Percentiles rank a stretch among this genome's conserved stretches.
phyloP scores from a whole-genome alignment of 164 flowering plant genomes.

The Annona cherimola region DNA sequence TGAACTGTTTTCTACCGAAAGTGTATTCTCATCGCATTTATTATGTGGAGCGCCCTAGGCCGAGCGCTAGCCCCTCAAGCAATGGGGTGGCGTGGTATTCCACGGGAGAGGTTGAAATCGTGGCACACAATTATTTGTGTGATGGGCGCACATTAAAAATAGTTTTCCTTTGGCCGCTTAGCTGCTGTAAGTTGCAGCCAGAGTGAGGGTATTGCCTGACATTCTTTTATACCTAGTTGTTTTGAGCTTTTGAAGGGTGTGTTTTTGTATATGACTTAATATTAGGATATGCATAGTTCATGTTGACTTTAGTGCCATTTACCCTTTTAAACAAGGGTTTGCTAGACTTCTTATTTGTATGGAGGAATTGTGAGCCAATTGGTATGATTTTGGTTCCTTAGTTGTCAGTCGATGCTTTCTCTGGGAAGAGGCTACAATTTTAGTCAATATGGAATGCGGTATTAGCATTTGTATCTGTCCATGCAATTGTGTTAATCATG shows the following conservation, averaged over 20 bases:
- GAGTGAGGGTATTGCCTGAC: slow-evolving; percentile 30
- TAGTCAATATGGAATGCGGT: no score
- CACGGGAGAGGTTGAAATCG: slow-evolving; percentile 52
- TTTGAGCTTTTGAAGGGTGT: not conserved
- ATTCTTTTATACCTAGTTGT: slow-evolving; percentile 2
- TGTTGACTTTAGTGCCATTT: not conserved
- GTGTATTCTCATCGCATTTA: not conserved
- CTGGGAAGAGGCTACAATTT: no score
- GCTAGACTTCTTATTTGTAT: not conserved
- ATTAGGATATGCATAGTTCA: not conserved
- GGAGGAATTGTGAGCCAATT: no score
- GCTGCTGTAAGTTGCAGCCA: slow-evolving; percentile 33
- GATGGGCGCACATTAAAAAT: slow-evolving; percentile 43
- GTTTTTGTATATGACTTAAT: no score
- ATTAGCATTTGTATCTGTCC: no score
- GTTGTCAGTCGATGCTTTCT: no score
- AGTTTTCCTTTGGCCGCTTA: slow-evolving; percentile 33
- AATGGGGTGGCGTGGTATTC: slow-evolving; percentile 64
- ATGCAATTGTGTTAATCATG: no score
- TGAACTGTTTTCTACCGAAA: not conserved
- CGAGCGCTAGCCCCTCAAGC: slow-evolving; percentile 55
- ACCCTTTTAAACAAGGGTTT: not conserved
- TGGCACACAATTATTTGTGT: slow-evolving; percentile 49
- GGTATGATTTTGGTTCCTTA: no score
- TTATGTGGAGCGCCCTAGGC: slow-evolving; percentile 35